Percentiles rank a stretch among this genome's conserved stretches.
Evolutionary conservation across 805 yeast genomes (phyloP).

Genomic region (Wickerhamiella musiphila): DNA sequence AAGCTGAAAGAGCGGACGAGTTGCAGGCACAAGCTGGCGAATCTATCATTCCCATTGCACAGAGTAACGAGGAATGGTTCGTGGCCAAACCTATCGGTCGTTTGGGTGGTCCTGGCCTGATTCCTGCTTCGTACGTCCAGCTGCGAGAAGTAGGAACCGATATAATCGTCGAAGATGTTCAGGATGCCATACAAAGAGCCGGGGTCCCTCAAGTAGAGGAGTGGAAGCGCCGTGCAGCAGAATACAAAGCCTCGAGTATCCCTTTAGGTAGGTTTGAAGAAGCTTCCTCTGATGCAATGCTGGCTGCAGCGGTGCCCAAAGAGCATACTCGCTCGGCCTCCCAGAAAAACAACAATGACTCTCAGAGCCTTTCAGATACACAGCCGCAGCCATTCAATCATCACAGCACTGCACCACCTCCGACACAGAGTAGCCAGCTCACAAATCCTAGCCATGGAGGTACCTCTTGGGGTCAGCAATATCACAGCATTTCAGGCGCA

Average conservation of each 20-base stretch:
- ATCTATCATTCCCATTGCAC: constrained; percentile 83
- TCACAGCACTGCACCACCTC: too few relatives aligned
- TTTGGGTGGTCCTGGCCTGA: constrained; percentile 92
- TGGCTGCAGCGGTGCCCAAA: constrained; percentile 1
- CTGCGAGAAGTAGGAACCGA: constrained; percentile 61
- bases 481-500: background rate
- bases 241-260: constrained; percentile 78
- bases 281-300: constrained; percentile 7
- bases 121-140: constrained; percentile 81
- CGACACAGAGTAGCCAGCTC: background rate
- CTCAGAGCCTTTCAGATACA: too few relatives aligned
- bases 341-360: too few relatives aligned
- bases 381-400: too few relatives aligned
- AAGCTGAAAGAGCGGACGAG: constrained; percentile 72
- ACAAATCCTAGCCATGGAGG: too few relatives aligned
- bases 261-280: constrained; percentile 39
- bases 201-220: constrained; percentile 83
- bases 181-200: constrained; percentile 43
- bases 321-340: constrained; percentile 1
- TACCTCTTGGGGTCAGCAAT: background rate
- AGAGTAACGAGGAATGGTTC: constrained; percentile 92
- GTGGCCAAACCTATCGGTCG: constrained; percentile 92
- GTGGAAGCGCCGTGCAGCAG: constrained; percentile 85
- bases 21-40: constrained; percentile 74
- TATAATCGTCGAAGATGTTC: constrained; percentile 36